Evolutionary conservation across 352 stramenopile genomes (phyloP), one percentile per base, ranked within the genome.

Genomic region (Aphanomyces euteiches): DNA sequence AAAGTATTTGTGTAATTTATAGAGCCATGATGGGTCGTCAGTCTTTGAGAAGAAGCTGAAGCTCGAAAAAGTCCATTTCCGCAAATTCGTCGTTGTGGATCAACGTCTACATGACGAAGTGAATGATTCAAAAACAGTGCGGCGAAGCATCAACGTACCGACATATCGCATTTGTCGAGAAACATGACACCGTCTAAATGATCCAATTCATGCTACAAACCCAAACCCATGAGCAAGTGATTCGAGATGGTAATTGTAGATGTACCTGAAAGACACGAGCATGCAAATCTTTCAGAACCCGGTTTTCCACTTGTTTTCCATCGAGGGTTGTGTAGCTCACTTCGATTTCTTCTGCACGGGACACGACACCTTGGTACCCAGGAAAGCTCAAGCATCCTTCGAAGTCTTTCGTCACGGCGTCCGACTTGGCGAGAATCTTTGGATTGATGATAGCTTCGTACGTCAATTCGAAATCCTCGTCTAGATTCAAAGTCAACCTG

Each of bases 31-130:
- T 19, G n/a, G 7, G 19, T 70, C 47, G 39, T 70, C 64, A 28
- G n/a, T 61, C 43, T n/a, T 61, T 47, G 6, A 92, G 73, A 59
- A 94, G 75, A 65, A 89, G 80, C 61, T 87, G 74, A 13, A 92
- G 75, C 56, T 88, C 77, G 38, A 78, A 66, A 61, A 72, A 87
- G 45, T 90, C 82, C 53, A 93, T 78, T 28, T 78, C 72, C 41
- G 84, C 75, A 39, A 92, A 92, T 74, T 94, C 87, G 58, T 92
- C 83, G 64, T 92, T 89, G 74, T 94, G 87, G 73, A 94, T 70
- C 7, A 70, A 37, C 36, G 45, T 45, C 64, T 70, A 37, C 13
- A 60, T 28, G 28, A 28, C 28, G 28, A 28, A 28, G 28, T 28
- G 28, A 28, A 28, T 28, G 28, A 28, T 28, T 28, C 28, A 28